These are phyloP conservation scores for Podospora australis DNA, from an alignment of 495 filamentous ascomycete genomes.

Conservation along the genomic window DNA sequence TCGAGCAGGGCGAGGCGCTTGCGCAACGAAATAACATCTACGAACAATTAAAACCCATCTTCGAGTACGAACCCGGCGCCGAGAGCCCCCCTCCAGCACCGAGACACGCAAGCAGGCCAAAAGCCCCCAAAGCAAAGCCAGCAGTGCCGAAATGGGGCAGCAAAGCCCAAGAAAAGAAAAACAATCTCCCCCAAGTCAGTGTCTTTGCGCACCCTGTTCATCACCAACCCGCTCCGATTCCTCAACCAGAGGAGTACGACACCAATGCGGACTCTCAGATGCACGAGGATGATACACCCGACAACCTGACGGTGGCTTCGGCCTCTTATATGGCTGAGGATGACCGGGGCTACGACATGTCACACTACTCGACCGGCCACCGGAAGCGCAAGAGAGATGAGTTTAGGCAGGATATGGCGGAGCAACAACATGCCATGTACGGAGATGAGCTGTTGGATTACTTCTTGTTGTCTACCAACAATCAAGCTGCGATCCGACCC, in stretches of 20 bases:
- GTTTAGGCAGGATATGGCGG: constrained; percentile 56
- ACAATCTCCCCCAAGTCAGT: constrained; percentile 13
- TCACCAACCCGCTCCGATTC: constrained; percentile 23
- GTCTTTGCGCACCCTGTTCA: constrained; percentile 19
- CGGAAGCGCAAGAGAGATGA: constrained; percentile 76
- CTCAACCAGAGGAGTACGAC: constrained; percentile 44
- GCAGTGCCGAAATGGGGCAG: constrained; percentile 49
- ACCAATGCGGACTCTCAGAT: constrained; percentile 50
- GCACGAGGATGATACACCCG: constrained; percentile 74
- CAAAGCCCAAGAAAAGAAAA: constrained; percentile 26
- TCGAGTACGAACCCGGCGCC: constrained; percentile 80
- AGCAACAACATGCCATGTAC: constrained; percentile 82
- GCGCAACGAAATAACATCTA: constrained; percentile 81
- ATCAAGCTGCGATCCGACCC: constrained; percentile 60
- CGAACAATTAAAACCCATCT: constrained; percentile 74
- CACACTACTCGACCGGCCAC: constrained; percentile 58
- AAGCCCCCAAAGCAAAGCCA: constrained; percentile 54
- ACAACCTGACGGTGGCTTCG: constrained; percentile 70
- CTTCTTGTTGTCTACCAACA: constrained; percentile 74
- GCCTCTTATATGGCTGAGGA: constrained; percentile 80
- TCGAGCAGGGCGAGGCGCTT: constrained; percentile 70
- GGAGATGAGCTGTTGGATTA: constrained; percentile 90
- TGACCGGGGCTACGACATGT: constrained; percentile 57
- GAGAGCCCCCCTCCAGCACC: constrained; percentile 88
- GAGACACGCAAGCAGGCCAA: constrained; percentile 77